phyloP scores from a whole-genome alignment of 331 rosid genomes.

The Acacia pycnantha region DNA sequence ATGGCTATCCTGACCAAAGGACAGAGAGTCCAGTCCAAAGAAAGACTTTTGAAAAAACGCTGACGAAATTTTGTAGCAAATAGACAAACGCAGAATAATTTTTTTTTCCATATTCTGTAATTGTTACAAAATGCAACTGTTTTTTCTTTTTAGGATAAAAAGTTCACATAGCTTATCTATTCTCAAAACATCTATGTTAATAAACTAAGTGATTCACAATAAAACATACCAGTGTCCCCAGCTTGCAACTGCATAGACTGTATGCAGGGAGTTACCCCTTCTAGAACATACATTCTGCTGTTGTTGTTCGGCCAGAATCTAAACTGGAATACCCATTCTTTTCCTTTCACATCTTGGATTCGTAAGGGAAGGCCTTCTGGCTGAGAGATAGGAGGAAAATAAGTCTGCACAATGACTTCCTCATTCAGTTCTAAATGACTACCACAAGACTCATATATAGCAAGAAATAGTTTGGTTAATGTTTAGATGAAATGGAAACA shows the following conservation, averaged over 20 bases:
- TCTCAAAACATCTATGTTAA: constrained; percentile 19
- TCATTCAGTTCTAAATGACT: constrained; percentile 29
- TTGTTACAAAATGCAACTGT: not conserved
- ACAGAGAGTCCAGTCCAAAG: not conserved
- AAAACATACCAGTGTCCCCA: constrained; percentile 89
- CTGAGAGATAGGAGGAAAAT: constrained; percentile 98
- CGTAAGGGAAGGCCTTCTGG: constrained; percentile 98
- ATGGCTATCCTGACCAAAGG: not conserved
- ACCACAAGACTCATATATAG: not conserved
- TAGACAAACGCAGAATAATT: not conserved
- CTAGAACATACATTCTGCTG: constrained; percentile 99
- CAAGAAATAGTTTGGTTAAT: not conserved
- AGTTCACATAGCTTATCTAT: not conserved
- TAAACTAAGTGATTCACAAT: constrained; percentile 16
- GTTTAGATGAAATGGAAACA: constrained; percentile 24
- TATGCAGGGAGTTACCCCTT: constrained; percentile 98
- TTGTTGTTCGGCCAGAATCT: constrained; percentile 99
- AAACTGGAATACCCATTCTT: constrained; percentile 99
- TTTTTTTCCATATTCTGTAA: not conserved
- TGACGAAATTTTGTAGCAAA: not conserved
- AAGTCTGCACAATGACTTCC: constrained; percentile 65
- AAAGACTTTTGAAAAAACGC: constrained; percentile 16
- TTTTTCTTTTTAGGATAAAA: not conserved
- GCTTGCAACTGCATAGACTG: constrained; percentile 99
- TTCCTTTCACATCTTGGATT: constrained; percentile 97